Conservation (phyloP, 2,329 filamentous ascomycete genomes). For the Magnaporthiopsis poae region DNA sequence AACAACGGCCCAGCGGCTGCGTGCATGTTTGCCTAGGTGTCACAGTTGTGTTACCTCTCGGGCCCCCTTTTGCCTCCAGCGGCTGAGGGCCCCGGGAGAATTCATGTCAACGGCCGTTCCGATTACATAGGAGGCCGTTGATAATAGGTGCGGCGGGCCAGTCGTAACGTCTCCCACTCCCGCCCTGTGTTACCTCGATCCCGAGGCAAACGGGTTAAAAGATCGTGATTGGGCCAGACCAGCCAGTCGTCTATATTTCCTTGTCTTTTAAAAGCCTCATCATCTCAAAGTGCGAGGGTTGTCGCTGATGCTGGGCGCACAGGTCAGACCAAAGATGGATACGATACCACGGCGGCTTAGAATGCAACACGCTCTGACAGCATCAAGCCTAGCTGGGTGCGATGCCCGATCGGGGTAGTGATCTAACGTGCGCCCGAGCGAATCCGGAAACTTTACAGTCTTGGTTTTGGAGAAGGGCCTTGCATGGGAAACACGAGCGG, state of each 20-base stretch:
- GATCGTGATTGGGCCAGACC: too few relatives aligned
- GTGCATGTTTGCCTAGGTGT: constrained; percentile 10
- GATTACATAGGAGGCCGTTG: background rate
- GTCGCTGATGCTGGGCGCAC: background rate
- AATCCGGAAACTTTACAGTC: background rate
- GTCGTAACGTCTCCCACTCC: background rate
- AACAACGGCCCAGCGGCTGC: constrained; percentile 4
- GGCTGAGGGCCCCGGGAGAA: background rate
- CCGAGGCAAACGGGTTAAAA: background rate
- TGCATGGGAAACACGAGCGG: background rate
- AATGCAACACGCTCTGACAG: constrained; percentile 2
- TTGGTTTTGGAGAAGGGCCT: background rate
- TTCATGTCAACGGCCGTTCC: background rate
- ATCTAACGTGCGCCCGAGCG: background rate
- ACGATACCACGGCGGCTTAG: background rate
- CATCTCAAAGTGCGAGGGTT: background rate
- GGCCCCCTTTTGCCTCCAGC: background rate
- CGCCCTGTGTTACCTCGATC: background rate
- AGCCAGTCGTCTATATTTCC: background rate
- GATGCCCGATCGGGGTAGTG: background rate
- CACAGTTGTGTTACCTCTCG: background rate
- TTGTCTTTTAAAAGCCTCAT: background rate
- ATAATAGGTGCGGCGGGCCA: background rate
- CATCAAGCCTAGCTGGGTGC: background rate
- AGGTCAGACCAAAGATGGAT: background rate